phyloP scores from a whole-genome alignment of 2,329 filamentous ascomycete genomes.

The Rachicladosporium sp. region DNA sequence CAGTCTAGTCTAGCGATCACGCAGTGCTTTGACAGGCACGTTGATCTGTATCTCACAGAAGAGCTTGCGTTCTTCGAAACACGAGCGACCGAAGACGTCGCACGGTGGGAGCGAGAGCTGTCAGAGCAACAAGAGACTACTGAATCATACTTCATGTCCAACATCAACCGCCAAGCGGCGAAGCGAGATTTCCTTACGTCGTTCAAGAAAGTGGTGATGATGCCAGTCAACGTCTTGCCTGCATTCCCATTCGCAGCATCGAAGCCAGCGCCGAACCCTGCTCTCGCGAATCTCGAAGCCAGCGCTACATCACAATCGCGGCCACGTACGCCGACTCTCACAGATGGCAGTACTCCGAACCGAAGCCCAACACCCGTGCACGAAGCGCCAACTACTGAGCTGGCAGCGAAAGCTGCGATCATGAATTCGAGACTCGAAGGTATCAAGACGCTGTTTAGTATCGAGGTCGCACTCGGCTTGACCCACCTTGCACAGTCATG shows the following conservation, averaged over 20 bases:
- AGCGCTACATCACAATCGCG: slow-evolving; percentile 7
- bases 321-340: slow-evolving; percentile 18
- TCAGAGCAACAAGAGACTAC: slow-evolving; percentile 80
- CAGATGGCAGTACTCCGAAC: slow-evolving; percentile 4
- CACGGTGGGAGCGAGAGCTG: slow-evolving; percentile 80
- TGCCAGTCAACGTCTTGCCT: slow-evolving; percentile 85
- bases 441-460: slow-evolving; percentile 89
- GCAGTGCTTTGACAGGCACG: slow-evolving; percentile 74
- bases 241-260: slow-evolving; percentile 47
- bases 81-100: slow-evolving; percentile 64
- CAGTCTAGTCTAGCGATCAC: slow-evolving; percentile 56
- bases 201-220: slow-evolving; percentile 98
- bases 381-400: slow-evolving; percentile 74
- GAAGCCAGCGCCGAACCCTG: slow-evolving; percentile 20
- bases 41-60: slow-evolving; percentile 87
- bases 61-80: slow-evolving; percentile 77
- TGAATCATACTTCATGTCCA: slow-evolving; percentile 93
- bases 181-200: slow-evolving; percentile 94
- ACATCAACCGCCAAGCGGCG: slow-evolving; percentile 83
- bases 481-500: slow-evolving; percentile 82
- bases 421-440: slow-evolving; percentile 92
- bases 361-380: slow-evolving; percentile 25
- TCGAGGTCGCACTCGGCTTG: slow-evolving; percentile 82
- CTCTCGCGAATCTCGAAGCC: slow-evolving; percentile 3
- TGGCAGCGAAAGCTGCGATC: slow-evolving; percentile 92